phyloP scores from a whole-genome alignment of 371 early-diverging fungal species.

The Rhizomucor miehei region DNA sequence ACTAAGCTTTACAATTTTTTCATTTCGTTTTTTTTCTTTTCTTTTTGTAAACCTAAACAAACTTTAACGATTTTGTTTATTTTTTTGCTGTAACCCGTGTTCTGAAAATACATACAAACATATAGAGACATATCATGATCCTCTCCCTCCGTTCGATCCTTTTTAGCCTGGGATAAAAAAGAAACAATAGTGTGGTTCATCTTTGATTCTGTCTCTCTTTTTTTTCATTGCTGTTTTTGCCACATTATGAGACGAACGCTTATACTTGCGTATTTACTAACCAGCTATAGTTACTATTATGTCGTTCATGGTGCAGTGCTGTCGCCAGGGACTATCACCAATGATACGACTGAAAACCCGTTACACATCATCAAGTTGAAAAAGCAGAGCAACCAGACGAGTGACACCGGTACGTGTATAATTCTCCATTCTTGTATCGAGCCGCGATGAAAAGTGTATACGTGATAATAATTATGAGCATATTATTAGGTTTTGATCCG shows the following conservation, averaged over 20 bases:
- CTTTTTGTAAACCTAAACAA: neutral
- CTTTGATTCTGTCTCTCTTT: too few relatives aligned
- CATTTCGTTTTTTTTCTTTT: too few relatives aligned
- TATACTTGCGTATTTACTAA: conserved; percentile 2
- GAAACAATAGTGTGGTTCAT: neutral
- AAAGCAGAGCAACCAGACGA: neutral
- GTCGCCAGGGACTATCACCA: neutral
- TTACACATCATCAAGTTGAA: conserved; percentile 17
- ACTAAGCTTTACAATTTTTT: too few relatives aligned
- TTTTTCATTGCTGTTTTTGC: neutral
- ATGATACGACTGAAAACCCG: neutral
- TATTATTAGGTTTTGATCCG: conserved; percentile 7
- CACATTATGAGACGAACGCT: too few relatives aligned
- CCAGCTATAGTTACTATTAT: neutral
- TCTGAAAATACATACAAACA: too few relatives aligned
- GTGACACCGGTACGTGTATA: neutral
- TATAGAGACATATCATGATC: too few relatives aligned
- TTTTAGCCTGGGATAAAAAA: too few relatives aligned
- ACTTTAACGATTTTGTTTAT: neutral
- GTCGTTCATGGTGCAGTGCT: neutral
- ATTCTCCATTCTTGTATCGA: neutral
- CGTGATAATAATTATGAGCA: too few relatives aligned
- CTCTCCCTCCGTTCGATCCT: too few relatives aligned
- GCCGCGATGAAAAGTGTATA: too few relatives aligned
- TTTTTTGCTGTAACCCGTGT: too few relatives aligned